These are phyloP conservation scores for Boletus sp. DNA, from an alignment of 1,284 basidiomycete species.

Conservation along the genomic window DNA sequence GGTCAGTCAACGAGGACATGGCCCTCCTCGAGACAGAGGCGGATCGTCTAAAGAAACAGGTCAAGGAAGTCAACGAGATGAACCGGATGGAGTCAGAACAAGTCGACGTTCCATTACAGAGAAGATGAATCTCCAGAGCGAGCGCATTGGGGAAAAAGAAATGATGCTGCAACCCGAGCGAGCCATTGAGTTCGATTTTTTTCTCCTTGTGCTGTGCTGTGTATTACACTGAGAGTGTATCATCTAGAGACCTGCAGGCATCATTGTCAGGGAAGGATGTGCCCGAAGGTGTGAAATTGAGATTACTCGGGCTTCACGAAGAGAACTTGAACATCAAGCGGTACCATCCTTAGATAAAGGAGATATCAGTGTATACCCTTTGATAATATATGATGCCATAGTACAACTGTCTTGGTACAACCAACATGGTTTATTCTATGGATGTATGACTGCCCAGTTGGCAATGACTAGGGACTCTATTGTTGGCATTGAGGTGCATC, in stretches of 20 bases:
- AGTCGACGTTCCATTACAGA: constrained; percentile 83
- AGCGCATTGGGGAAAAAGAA: constrained; percentile 85
- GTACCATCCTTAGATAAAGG: too few species aligned
- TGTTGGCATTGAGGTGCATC: too few species aligned
- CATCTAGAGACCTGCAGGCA: constrained; percentile 68
- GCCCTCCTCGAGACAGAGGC: constrained; percentile 72
- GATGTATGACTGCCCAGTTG: too few species aligned
- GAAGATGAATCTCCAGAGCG: constrained; percentile 89
- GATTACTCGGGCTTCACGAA: constrained; percentile 77
- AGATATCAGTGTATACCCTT: too few species aligned
- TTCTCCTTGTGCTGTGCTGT: neutral
- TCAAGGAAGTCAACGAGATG: constrained; percentile 79
- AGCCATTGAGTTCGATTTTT: constrained; percentile 67
- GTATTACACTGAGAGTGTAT: constrained; percentile 2
- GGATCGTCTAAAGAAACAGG: constrained; percentile 64
- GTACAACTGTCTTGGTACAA: too few species aligned
- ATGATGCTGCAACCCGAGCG: constrained; percentile 81
- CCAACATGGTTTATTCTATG: too few species aligned
- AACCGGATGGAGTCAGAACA: constrained; percentile 92
- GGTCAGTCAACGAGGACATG: constrained; percentile 90
- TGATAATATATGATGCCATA: too few species aligned
- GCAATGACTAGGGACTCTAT: too few species aligned
- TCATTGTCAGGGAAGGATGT: constrained; percentile 74
- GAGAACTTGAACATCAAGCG: constrained; percentile 46
- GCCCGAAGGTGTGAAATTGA: constrained; percentile 79